These are phyloP conservation scores for Rhizopogon vinicolor DNA, from an alignment of 768 basidiomycete species.

Conservation along the genomic window DNA sequence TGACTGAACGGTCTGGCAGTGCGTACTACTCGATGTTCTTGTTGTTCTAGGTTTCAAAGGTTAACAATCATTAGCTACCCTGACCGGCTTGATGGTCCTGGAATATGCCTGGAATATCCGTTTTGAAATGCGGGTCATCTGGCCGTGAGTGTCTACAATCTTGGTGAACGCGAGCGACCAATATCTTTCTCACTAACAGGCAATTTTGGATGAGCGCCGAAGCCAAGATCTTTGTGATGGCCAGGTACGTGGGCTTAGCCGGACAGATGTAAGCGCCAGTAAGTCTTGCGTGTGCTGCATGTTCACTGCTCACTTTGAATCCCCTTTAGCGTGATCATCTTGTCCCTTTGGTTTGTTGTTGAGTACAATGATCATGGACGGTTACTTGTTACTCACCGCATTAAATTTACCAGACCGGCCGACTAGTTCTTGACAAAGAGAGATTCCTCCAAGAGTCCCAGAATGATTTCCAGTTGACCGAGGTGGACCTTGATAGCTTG, in stretches of 20 bases:
- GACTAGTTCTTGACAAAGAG: background rate
- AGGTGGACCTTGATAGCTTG: background rate
- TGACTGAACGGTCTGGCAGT: no score
- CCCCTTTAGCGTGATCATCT: background rate
- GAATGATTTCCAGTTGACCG: background rate
- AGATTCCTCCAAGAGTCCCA: background rate
- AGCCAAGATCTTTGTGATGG: no score
- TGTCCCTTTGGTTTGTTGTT: background rate
- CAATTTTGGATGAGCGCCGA: no score
- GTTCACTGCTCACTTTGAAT: background rate
- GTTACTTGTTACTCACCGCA: background rate
- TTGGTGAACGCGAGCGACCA: no score
- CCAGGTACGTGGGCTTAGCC: no score
- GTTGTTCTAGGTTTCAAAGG: no score
- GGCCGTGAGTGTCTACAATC: no score
- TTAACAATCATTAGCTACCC: background rate
- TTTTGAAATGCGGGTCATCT: no score
- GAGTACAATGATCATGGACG: background rate
- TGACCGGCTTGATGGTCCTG: constrained; percentile 10
- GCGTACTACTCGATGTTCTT: no score
- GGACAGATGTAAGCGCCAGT: constrained; percentile 5
- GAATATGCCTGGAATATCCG: constrained; percentile 3
- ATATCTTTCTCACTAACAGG: no score
- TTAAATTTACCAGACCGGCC: background rate
- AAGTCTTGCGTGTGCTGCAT: background rate